Evolutionary conservation across 2,329 filamentous ascomycete species (phyloP), one percentile per base, ranked within the genome.

Genomic region (Penicillium sp.): DNA sequence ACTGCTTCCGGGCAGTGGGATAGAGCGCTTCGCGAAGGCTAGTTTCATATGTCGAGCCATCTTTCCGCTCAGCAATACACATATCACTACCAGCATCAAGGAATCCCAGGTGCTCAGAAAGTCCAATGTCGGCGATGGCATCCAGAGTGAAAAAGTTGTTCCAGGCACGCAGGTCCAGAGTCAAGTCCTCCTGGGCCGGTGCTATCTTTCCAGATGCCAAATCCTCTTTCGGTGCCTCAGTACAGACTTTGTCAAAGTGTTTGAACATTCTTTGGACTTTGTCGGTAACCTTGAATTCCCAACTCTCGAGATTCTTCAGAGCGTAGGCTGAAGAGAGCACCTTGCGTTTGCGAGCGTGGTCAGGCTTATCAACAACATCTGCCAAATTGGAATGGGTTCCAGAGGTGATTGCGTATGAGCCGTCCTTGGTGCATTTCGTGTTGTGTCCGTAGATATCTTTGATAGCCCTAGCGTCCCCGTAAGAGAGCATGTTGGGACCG

Each of bases 81-180:
- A 71, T 62, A 54, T 83, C 81, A 48, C 77, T 67, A 2, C 81
- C 82, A 19, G 69, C 64, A 40, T 83, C 81, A 2, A 84, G 72
- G 56, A 83, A 79, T 0, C 80, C 78, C 1, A 84, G 73, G n/a
- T 71, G 74, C 48, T 82, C 76, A 1, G 73, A 78, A 0, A 84
- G 70, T 1, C 81, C 82, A 63, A 85, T 84, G 49, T 84, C 79
- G 14, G 79, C 80, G 47, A 84, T 83, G 2, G 80, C 81, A 52
- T 85, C 82, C 13, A 84, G 71, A 0, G 80, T 81, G 65, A 84
- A 84, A 70, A 81, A 82, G 66, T 83, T 84, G 21, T 76, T 74
- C 77, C 77, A 84, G 5, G 71, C 70, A 4, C 81, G 77, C 51
- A 79, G 80, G 60, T 84, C 79, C 16, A 84, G 70, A 0, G 71